Conservation (phyloP, 805 yeast genomes). For the Wickerhamiella galacta region DNA sequence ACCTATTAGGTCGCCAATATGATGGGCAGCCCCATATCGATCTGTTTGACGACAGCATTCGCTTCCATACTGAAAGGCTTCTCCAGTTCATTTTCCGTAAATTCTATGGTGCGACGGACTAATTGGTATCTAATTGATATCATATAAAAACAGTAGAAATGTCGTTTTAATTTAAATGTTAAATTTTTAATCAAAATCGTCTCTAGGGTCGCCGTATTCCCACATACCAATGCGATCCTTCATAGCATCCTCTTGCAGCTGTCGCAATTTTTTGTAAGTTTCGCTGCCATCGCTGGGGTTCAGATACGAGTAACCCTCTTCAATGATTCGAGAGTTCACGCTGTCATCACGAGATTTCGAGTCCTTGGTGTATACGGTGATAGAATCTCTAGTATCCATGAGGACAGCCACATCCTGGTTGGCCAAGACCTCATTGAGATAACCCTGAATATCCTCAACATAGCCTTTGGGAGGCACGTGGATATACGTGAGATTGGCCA, state of each 20-base stretch:
- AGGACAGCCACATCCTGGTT: constrained; percentile 40
- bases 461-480: constrained; percentile 46
- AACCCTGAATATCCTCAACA: constrained; percentile 35
- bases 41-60: constrained; percentile 51
- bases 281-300: constrained; percentile 24
- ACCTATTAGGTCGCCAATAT: constrained; percentile 55
- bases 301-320: constrained; percentile 31
- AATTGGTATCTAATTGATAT: neutral
- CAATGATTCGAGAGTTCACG: constrained; percentile 41
- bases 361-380: constrained; percentile 40
- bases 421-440: constrained; percentile 35
- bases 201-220: constrained; percentile 60
- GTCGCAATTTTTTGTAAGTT: constrained; percentile 29
- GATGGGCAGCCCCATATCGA: constrained; percentile 39
- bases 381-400: constrained; percentile 24
- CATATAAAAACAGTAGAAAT: neutral
- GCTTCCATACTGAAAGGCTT: constrained; percentile 50
- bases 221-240: constrained; percentile 43
- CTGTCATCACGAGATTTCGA: constrained; percentile 38
- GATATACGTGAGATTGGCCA: constrained; percentile 36
- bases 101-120: constrained; percentile 38
- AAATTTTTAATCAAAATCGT: constrained; percentile 27
- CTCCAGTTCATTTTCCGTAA: constrained; percentile 55
- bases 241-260: constrained; percentile 35
- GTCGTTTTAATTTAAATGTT: neutral